A percentile compares a stretch with the other conserved stretches of the same genome.
phyloP scores from a whole-genome alignment of 768 basidiomycete genomes.

The Trametes coccinea region DNA sequence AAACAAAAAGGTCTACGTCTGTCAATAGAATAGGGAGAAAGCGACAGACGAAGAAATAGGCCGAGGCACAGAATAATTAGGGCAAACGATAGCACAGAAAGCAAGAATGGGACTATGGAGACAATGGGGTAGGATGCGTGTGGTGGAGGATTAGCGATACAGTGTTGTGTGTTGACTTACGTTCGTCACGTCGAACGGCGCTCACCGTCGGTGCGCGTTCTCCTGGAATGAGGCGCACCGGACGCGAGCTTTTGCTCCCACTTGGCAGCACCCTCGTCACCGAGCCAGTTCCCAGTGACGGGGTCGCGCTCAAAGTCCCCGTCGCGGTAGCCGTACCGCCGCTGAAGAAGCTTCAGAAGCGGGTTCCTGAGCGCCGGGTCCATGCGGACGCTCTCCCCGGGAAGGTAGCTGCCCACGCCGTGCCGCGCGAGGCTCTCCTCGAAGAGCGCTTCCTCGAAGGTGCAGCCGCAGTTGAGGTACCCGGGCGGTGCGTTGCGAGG shows the following conservation, averaged over 20 bases:
- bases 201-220: conserved; percentile 13
- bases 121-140: conserved; percentile 1
- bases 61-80: conserved; percentile 14
- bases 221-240: conserved; percentile 13
- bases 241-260: conserved; percentile 61
- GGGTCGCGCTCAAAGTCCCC: conserved; percentile 83
- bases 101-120: conserved; percentile 10
- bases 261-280: conserved; percentile 57
- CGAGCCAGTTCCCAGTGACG: conserved; percentile 62
- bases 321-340: conserved; percentile 77
- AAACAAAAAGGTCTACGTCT: not conserved
- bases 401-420: conserved; percentile 77
- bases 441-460: conserved; percentile 81
- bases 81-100: conserved; percentile 3
- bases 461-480: conserved; percentile 84
- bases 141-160: not conserved
- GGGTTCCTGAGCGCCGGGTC: conserved; percentile 85
- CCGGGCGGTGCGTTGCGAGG: conserved; percentile 80
- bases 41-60: conserved; percentile 5
- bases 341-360: conserved; percentile 67
- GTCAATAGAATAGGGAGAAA: conserved; percentile 10
- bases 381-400: conserved; percentile 86
- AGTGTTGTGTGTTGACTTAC: conserved; percentile 11
- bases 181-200: conserved; percentile 18
- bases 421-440: conserved; percentile 83